Evolutionary conservation across 2,329 filamentous ascomycete species (phyloP).

Genomic region (Ploettnerulaceae sp.): DNA sequence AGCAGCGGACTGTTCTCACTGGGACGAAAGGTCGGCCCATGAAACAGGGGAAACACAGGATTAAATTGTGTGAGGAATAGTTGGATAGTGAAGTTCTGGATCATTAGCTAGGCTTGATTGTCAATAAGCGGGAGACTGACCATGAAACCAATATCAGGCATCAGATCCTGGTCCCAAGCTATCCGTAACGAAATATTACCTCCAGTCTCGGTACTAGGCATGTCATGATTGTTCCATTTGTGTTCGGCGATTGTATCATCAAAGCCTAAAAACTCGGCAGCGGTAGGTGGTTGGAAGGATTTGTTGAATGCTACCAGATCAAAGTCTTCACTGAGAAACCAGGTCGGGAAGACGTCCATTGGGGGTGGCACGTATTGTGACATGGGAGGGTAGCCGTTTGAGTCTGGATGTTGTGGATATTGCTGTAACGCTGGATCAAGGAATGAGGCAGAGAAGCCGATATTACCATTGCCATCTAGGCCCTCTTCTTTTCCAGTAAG

Average conservation of each 20-base stretch:
- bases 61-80: conserved; percentile 17
- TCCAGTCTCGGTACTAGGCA: conserved; percentile 5
- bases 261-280: conserved; percentile 3
- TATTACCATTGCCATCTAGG: not conserved
- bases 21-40: conserved; percentile 17
- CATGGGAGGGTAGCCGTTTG: not conserved
- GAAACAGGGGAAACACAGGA: conserved; percentile 19
- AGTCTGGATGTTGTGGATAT: not conserved
- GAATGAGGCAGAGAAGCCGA: not conserved
- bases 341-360: conserved; percentile 4
- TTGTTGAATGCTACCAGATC: conserved; percentile 6
- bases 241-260: not conserved
- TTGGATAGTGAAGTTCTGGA: conserved; percentile 5
- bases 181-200: not conserved
- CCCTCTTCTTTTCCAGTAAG: not conserved
- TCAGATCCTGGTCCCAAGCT: conserved; percentile 1
- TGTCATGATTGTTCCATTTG: conserved; percentile 7
- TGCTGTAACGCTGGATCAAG: conserved; percentile 3
- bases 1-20: conserved; percentile 12
- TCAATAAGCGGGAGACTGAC: not conserved
- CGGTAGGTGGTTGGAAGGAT: not conserved
- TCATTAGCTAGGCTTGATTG: not conserved
- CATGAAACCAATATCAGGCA: conserved; percentile 1
- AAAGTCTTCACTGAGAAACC: conserved; percentile 2
- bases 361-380: conserved; percentile 1